Evolutionary conservation across 108 stramenopile genomes (phyloP).

Genomic region (Epithemia pelagica): DNA sequence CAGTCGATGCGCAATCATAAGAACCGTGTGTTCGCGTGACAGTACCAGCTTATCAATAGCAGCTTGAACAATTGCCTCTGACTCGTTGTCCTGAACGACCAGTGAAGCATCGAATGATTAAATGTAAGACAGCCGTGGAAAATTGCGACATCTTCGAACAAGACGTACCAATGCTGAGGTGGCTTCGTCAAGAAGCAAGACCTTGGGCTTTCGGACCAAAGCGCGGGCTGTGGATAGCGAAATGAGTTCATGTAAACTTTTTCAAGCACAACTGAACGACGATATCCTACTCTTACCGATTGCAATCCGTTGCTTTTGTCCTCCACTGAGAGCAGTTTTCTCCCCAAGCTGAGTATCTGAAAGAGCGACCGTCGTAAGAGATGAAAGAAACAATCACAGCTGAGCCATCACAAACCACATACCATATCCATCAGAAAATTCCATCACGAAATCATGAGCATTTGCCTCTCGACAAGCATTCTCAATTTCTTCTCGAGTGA

Average conservation of each 20-base stretch:
- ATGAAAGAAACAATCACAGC: not conserved
- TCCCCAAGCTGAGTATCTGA: slow-evolving; percentile 44
- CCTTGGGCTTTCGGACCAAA: slow-evolving; percentile 64
- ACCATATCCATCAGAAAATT: slow-evolving; percentile 44
- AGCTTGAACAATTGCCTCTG: slow-evolving; percentile 75
- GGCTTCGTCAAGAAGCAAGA: slow-evolving; percentile 88
- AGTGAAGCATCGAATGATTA: slow-evolving; percentile 3
- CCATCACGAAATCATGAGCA: slow-evolving; percentile 82
- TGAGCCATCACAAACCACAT: slow-evolving; percentile 1
- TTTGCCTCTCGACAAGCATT: slow-evolving; percentile 83
- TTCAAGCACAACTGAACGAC: not conserved
- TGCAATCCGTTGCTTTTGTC: slow-evolving; percentile 72
- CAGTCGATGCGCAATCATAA: slow-evolving; percentile 81
- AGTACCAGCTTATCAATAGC: slow-evolving; percentile 79
- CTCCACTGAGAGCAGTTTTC: slow-evolving; percentile 49
- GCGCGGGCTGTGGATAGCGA: slow-evolving; percentile 37
- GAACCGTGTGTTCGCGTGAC: slow-evolving; percentile 45
- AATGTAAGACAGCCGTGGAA: not conserved
- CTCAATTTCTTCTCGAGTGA: slow-evolving; percentile 47
- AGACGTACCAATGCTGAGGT: slow-evolving; percentile 17
- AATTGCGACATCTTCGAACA: not conserved
- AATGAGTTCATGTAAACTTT: not conserved
- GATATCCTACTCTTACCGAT: slow-evolving; percentile 29
- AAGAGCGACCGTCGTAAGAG: not conserved
- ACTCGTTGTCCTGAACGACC: slow-evolving; percentile 75